These are phyloP conservation scores for Diplodia mutila DNA, from an alignment of 2,329 filamentous ascomycete species.

Conservation along the genomic window DNA sequence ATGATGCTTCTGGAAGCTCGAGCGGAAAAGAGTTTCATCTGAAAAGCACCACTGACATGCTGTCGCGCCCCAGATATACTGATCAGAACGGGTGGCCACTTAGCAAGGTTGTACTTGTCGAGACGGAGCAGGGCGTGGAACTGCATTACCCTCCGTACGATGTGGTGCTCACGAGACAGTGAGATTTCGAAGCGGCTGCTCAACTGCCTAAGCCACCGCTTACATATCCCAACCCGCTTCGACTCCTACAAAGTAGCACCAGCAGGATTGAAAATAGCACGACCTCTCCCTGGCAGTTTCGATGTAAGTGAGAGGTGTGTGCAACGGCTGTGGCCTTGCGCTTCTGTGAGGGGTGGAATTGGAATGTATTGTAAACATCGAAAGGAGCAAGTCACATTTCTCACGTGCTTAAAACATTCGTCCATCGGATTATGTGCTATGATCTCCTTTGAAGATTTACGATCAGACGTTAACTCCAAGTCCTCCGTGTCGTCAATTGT, in stretches of 20 bases:
- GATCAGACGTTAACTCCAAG: background rate
- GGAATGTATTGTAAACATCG: no score
- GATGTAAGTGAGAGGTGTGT: no score
- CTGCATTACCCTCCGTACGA: constrained; percentile 40
- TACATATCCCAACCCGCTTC: no score
- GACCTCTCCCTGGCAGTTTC: no score
- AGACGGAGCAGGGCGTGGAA: constrained; percentile 30
- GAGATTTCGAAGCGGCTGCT: background rate
- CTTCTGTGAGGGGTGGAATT: no score
- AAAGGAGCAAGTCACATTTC: background rate
- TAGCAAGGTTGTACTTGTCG: constrained; percentile 36
- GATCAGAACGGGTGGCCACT: constrained; percentile 39
- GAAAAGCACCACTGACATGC: background rate
- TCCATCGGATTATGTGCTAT: no score
- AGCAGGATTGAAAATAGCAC: no score
- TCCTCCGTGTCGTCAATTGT: background rate
- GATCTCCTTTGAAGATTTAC: background rate
- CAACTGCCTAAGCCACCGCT: no score
- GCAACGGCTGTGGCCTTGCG: no score
- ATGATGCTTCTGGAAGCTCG: no score
- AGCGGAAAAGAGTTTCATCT: background rate
- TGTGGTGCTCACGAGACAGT: constrained; percentile 29
- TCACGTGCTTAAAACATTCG: background rate
- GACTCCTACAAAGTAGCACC: no score
- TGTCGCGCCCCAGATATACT: constrained; percentile 31